Conservation (phyloP, 225 moss, liverwort and hornwort species). For the Asterella californica region DNA sequence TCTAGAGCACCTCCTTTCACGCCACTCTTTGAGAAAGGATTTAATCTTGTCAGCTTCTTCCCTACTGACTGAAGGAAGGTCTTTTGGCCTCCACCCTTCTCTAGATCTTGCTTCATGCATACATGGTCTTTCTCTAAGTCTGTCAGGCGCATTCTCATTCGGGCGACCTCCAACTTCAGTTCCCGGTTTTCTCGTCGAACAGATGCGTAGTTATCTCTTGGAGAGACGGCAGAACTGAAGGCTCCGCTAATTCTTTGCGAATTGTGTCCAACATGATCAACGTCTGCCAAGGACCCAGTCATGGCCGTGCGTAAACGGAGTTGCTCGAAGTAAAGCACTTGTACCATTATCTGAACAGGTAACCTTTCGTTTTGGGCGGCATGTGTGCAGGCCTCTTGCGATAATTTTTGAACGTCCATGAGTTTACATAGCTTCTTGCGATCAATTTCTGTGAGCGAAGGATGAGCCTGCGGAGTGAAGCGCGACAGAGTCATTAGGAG, state of each 20-base stretch:
- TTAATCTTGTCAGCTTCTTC: conserved; percentile 86
- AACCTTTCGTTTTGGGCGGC: conserved; percentile 97
- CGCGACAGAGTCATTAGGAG: background rate
- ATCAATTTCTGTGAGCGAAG: conserved; percentile 72
- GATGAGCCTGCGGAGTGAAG: conserved; percentile 68
- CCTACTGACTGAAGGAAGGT: conserved; percentile 70
- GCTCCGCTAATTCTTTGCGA: conserved; percentile 71
- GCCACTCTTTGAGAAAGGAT: conserved; percentile 70
- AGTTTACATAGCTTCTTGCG: conserved; percentile 92
- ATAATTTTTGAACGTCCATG: conserved; percentile 98
- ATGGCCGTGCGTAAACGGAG: conserved; percentile 84
- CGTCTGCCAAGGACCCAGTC: conserved; percentile 55
- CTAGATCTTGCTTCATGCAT: conserved; percentile 79
- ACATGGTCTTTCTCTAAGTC: conserved; percentile 96
- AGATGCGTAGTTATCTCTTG: conserved; percentile 83
- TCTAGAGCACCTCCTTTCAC: conserved; percentile 45
- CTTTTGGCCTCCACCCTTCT: conserved; percentile 63
- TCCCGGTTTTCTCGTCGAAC: conserved; percentile 91
- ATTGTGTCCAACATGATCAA: conserved; percentile 48
- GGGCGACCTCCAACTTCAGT: conserved; percentile 90
- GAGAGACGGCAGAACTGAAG: conserved; percentile 80
- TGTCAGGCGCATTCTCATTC: conserved; percentile 96
- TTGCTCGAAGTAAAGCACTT: conserved; percentile 98
- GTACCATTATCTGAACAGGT: conserved; percentile 93
- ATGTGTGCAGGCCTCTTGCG: conserved; percentile 98